These are phyloP conservation scores for Alternaria metachromatica DNA, from an alignment of 2,329 filamentous ascomycete genomes.

Conservation along the genomic window DNA sequence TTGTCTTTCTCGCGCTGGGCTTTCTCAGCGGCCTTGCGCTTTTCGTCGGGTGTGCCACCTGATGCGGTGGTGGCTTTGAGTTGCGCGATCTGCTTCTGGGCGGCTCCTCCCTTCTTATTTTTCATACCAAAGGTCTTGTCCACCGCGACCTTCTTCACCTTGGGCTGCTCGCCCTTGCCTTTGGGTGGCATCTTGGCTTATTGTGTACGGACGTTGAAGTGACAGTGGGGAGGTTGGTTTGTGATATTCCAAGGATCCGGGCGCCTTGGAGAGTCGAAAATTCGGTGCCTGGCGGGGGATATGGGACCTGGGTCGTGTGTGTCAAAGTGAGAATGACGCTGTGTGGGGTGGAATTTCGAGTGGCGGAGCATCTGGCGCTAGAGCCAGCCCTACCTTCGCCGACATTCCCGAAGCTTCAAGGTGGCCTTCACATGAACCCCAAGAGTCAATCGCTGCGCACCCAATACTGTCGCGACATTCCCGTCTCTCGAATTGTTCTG, in stretches of 20 bases:
- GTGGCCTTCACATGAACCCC: slow-evolving; percentile 29
- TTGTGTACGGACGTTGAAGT: slow-evolving; percentile 14
- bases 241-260: not conserved
- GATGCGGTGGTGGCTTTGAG: slow-evolving; percentile 70
- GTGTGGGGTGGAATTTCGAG: slow-evolving; percentile 36
- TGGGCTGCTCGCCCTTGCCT: slow-evolving; percentile 54
- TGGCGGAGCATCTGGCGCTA: slow-evolving; percentile 23
- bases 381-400: slow-evolving; percentile 20
- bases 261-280: slow-evolving; percentile 15
- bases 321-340: slow-evolving; percentile 48
- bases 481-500: not conserved
- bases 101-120: slow-evolving; percentile 95
- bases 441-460: slow-evolving; percentile 9
- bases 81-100: slow-evolving; percentile 89
- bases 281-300: slow-evolving; percentile 23
- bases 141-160: slow-evolving; percentile 71
- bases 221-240: slow-evolving; percentile 9
- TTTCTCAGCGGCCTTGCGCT: slow-evolving; percentile 74
- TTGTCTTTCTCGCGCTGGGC: slow-evolving; percentile 81
- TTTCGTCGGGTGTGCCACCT: slow-evolving; percentile 80
- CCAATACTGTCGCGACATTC: slow-evolving; percentile 9
- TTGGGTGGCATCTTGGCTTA: slow-evolving; percentile 74
- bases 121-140: slow-evolving; percentile 99
- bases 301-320: slow-evolving; percentile 24
- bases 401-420: slow-evolving; percentile 31